These are phyloP conservation scores for Glycine soja DNA, from an alignment of 306 rosid genomes.

Conservation along the genomic window DNA sequence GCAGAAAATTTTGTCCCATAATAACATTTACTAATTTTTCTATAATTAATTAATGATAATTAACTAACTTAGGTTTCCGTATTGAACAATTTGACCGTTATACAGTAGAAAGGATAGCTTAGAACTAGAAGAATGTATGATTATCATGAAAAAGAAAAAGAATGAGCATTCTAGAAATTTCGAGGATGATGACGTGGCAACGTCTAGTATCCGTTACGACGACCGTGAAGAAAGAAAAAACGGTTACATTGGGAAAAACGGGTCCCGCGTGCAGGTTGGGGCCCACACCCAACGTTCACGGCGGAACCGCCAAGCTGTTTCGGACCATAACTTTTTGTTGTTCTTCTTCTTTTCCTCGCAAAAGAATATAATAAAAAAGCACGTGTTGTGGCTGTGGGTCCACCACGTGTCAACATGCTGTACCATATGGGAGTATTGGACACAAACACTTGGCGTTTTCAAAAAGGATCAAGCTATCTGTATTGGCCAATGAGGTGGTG, in stretches of 20 bases:
- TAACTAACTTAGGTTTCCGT: neutral
- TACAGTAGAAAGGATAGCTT: neutral
- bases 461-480: neutral
- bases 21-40: neutral
- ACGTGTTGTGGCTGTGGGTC: slow-evolving; percentile 23
- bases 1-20: neutral
- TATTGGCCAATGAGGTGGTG: fast-evolving
- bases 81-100: slow-evolving; percentile 20
- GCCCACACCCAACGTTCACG: slow-evolving; percentile 46
- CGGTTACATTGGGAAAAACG: slow-evolving; percentile 29
- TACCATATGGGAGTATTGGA: neutral
- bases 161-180: slow-evolving; percentile 27
- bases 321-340: slow-evolving; percentile 50
- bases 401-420: slow-evolving; percentile 50
- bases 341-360: neutral
- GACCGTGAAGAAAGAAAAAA: slow-evolving; percentile 8
- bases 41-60: neutral
- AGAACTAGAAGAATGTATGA: neutral
- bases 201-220: slow-evolving; percentile 31
- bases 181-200: neutral
- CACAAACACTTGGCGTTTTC: neutral
- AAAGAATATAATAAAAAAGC: neutral
- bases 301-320: slow-evolving; percentile 53
- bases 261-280: slow-evolving; percentile 39
- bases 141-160: neutral